A percentile compares a stretch with the other conserved stretches of the same genome.
phyloP scores from a whole-genome alignment of 2,329 filamentous ascomycete species.

The Pseudogymnoascus sp. region DNA sequence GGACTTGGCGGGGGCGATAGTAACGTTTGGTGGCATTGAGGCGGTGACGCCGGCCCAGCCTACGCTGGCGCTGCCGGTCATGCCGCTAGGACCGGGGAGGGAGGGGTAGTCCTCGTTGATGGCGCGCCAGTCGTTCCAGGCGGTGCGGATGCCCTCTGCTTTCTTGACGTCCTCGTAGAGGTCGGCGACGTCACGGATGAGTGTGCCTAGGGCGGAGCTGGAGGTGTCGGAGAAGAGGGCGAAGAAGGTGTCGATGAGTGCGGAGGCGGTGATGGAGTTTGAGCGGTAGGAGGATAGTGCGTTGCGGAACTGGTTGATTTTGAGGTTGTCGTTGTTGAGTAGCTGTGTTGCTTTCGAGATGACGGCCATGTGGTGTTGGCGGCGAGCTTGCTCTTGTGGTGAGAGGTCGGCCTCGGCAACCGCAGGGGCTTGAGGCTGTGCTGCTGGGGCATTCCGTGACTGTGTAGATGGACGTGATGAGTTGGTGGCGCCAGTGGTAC shows the following conservation, averaged over 20 bases:
- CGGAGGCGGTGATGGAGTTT: slow-evolving; percentile 59
- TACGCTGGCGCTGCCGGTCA: slow-evolving; percentile 42
- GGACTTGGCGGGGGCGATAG: slow-evolving; percentile 48
- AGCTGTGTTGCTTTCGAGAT: slow-evolving; percentile 77
- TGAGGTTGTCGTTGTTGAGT: slow-evolving; percentile 66
- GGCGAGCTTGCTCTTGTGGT: slow-evolving; percentile 72
- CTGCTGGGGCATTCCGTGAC: slow-evolving; percentile 9
- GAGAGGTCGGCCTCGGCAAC: slow-evolving; percentile 47
- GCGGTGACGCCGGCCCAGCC: slow-evolving; percentile 26
- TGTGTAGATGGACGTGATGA: not conserved
- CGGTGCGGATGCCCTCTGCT: slow-evolving; percentile 63
- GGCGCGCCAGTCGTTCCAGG: slow-evolving; percentile 92
- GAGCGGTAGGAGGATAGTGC: slow-evolving; percentile 72
- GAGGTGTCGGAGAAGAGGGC: slow-evolving; percentile 71
- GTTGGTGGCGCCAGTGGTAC: not conserved
- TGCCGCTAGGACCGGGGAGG: slow-evolving; percentile 65
- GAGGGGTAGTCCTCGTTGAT: slow-evolving; percentile 95
- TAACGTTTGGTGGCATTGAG: slow-evolving; percentile 31
- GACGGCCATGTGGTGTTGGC: slow-evolving; percentile 73
- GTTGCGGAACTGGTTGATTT: slow-evolving; percentile 68
- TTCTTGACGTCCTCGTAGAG: slow-evolving; percentile 80
- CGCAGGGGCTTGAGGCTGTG: slow-evolving; percentile 35
- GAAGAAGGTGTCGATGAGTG: slow-evolving; percentile 82
- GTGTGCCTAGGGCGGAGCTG: slow-evolving; percentile 72
- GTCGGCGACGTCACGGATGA: slow-evolving; percentile 85